Evolutionary conservation across 2,329 filamentous ascomycete species (phyloP).

Genomic region (Helminthosporium solani): DNA sequence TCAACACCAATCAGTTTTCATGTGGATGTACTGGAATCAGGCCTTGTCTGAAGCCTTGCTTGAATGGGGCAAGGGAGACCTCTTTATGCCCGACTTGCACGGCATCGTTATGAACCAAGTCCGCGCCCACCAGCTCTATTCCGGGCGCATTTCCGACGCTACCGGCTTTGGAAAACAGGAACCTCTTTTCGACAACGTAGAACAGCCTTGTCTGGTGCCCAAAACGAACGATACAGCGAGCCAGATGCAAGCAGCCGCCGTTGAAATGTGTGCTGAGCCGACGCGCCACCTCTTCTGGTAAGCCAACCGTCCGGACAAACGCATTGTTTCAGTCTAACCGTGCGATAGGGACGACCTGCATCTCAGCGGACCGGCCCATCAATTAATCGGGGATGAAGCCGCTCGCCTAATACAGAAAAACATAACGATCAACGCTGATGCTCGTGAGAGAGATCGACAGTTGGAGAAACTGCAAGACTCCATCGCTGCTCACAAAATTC

Average conservation of each 20-base stretch:
- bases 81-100: constrained; percentile 38
- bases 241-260: constrained; percentile 28
- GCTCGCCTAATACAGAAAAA: constrained; percentile 35
- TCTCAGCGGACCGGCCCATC: constrained; percentile 35
- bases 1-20: constrained; percentile 36
- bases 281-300: constrained; percentile 40
- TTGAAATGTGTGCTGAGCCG: constrained; percentile 34
- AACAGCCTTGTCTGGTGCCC: constrained; percentile 34
- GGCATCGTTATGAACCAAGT: constrained; percentile 38
- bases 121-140: constrained; percentile 35
- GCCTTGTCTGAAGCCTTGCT: constrained; percentile 30
- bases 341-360: constrained; percentile 38
- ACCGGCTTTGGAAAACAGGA: constrained; percentile 32
- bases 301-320: constrained; percentile 24
- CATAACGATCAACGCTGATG: constrained; percentile 29
- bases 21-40: constrained; percentile 41
- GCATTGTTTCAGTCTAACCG: constrained; percentile 35
- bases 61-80: constrained; percentile 32
- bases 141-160: constrained; percentile 34
- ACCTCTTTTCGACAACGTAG: constrained; percentile 37
- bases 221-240: constrained; percentile 11
- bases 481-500: constrained; percentile 9
- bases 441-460: constrained; percentile 18
- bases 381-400: constrained; percentile 40
- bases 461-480: background rate